These are phyloP conservation scores for Fusarium sp. DNA, from an alignment of 2,329 filamentous ascomycete species.

Conservation along the genomic window DNA sequence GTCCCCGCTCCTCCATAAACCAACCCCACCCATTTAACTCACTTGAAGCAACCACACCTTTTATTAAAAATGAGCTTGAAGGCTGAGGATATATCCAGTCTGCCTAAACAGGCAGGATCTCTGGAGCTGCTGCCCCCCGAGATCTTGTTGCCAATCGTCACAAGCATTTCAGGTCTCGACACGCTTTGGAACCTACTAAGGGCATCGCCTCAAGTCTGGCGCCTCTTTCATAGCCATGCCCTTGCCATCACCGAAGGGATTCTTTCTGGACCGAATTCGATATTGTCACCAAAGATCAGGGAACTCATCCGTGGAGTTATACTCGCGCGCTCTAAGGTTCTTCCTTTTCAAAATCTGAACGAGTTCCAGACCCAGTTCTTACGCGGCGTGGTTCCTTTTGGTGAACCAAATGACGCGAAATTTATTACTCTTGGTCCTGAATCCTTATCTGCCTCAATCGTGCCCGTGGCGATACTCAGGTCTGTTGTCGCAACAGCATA, in stretches of 20 bases:
- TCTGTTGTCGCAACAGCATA: constrained; percentile 30
- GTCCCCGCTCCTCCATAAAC: too few species aligned
- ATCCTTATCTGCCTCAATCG: not conserved
- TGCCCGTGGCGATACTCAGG: constrained; percentile 12
- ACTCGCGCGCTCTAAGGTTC: constrained; percentile 8
- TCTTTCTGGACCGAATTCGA: constrained; percentile 15
- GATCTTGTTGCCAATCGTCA: constrained; percentile 18
- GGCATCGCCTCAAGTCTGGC: constrained; percentile 22
- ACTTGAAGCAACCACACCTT: not conserved
- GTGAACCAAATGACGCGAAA: not conserved
- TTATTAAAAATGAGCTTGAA: not conserved
- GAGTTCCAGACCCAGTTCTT: constrained; percentile 8
- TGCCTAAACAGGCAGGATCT: not conserved
- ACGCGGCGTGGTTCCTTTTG: not conserved
- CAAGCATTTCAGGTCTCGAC: constrained; percentile 18
- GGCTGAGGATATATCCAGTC: not conserved
- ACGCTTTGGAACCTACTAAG: constrained; percentile 26
- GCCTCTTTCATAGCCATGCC: constrained; percentile 15
- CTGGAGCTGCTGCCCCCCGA: constrained; percentile 24
- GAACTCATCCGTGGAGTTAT: constrained; percentile 17
- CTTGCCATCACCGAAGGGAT: constrained; percentile 12
- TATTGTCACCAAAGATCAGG: constrained; percentile 3
- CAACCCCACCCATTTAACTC: too few species aligned
- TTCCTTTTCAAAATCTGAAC: constrained; percentile 14
- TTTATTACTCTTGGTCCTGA: constrained; percentile 1